Evolutionary conservation across 2,329 filamentous ascomycete species (phyloP).

Genomic region (Plenodomus lindquistii): DNA sequence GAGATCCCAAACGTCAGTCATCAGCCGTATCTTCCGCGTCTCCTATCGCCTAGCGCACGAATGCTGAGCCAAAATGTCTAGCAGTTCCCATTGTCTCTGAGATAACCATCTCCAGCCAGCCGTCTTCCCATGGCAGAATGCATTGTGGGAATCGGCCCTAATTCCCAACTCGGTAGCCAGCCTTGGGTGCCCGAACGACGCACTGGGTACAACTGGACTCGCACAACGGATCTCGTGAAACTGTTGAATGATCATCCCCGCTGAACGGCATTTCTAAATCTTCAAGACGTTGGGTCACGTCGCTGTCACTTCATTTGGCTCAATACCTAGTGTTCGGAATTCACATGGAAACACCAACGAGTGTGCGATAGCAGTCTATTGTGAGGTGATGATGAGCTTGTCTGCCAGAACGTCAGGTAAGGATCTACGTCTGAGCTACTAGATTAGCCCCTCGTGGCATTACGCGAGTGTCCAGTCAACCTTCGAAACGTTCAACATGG

Average conservation of each 20-base stretch:
- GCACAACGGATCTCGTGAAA: conserved; percentile 37
- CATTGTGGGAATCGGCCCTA: not conserved
- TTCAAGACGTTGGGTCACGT: conserved; percentile 7
- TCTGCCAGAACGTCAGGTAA: not conserved
- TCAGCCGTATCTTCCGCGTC: not conserved
- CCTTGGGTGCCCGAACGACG: conserved; percentile 6
- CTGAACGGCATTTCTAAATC: conserved; percentile 22
- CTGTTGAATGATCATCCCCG: conserved; percentile 27
- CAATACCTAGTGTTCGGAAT: conserved; percentile 4
- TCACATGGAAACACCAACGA: not conserved
- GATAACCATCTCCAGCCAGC: not conserved
- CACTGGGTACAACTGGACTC: conserved; percentile 23
- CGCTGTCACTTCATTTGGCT: conserved; percentile 2
- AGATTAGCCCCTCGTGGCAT: not conserved
- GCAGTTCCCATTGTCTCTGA: not conserved
- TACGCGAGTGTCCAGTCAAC: not conserved
- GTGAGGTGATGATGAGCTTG: not conserved
- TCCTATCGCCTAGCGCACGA: not conserved
- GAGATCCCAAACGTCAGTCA: conserved; percentile 1
- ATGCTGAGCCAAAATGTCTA: not conserved
- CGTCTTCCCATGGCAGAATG: conserved; percentile 1
- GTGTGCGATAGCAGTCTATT: not conserved
- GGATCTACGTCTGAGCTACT: not conserved
- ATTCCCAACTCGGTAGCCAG: conserved; percentile 7
- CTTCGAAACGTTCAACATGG: not conserved